Evolutionary conservation across 805 yeast genomes (phyloP).

Genomic region (Ogataea salicorniae): DNA sequence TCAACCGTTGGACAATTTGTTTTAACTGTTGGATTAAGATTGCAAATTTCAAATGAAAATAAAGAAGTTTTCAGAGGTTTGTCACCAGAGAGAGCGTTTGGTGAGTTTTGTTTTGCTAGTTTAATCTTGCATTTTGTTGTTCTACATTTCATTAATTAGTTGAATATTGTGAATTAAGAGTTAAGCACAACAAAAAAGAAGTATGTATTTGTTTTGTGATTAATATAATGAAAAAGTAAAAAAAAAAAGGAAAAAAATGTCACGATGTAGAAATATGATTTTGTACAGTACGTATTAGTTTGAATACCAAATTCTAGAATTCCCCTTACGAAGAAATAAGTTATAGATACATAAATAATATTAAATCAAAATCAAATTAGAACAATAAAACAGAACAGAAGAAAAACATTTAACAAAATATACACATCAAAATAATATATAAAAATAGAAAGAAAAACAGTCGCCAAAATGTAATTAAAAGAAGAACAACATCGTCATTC

Average conservation of each 20-base stretch:
- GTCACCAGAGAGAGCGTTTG: conserved; percentile 58
- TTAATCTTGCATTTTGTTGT: conserved; percentile 84
- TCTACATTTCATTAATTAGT: conserved; percentile 81
- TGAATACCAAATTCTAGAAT: too few species aligned
- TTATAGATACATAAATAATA: too few species aligned
- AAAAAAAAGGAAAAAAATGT: not conserved
- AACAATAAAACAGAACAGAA: not conserved
- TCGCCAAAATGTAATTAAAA: too few species aligned
- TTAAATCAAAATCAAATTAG: too few species aligned
- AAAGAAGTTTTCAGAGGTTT: conserved; percentile 20
- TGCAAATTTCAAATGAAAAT: conserved; percentile 47
- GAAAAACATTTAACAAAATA: not conserved
- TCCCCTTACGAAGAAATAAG: too few species aligned
- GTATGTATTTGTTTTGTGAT: not conserved
- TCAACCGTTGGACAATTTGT: conserved; percentile 96
- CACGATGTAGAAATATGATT: not conserved
- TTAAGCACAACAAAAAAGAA: not conserved
- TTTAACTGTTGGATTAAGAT: conserved; percentile 72
- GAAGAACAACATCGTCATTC: too few species aligned
- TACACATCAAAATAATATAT: conserved; percentile 1
- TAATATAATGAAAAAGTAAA: not conserved
- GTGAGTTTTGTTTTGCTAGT: conserved; percentile 84
- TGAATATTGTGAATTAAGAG: not conserved
- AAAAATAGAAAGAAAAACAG: not conserved
- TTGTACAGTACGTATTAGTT: too few species aligned